phyloP scores from a whole-genome alignment of 2,329 filamentous ascomycete genomes.

The Laburnicola sp. region DNA sequence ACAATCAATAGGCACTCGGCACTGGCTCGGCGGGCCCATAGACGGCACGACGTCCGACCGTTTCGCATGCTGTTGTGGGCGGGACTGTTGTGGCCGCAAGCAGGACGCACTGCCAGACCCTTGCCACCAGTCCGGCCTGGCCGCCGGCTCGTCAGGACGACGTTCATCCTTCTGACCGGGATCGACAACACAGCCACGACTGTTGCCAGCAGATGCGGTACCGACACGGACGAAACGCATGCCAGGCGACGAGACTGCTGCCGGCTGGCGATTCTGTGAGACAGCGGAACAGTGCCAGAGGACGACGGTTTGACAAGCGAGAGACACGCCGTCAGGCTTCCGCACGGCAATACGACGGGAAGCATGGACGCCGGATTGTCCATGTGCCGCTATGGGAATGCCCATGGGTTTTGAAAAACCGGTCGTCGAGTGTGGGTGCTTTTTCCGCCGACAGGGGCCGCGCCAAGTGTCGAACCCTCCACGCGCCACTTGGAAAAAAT shows the following conservation, averaged over 20 bases:
- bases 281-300: no score
- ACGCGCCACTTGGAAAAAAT: no score
- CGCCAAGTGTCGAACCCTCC: background rate
- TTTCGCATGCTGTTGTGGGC: background rate
- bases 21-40: background rate
- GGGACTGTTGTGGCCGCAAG: background rate
- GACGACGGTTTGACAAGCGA: no score
- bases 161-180: constrained; percentile 5
- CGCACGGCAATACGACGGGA: background rate
- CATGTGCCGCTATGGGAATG: constrained; percentile 18
- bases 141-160: constrained; percentile 16
- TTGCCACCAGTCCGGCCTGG: constrained; percentile 32
- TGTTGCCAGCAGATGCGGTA: constrained; percentile 17
- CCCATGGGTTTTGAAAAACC: background rate
- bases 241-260: no score
- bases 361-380: constrained; percentile 8
- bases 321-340: no score
- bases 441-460: constrained; percentile 9
- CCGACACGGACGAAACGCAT: constrained; percentile 4
- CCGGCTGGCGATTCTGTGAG: no score
- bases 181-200: constrained; percentile 34
- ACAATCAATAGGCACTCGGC: background rate
- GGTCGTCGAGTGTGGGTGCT: background rate
- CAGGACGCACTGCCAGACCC: background rate
- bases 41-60: background rate